Percentiles rank a stretch among this genome's conserved stretches.
Evolutionary conservation across 768 basidiomycete species (phyloP).

Genomic region (Phylloporus arenicola): DNA sequence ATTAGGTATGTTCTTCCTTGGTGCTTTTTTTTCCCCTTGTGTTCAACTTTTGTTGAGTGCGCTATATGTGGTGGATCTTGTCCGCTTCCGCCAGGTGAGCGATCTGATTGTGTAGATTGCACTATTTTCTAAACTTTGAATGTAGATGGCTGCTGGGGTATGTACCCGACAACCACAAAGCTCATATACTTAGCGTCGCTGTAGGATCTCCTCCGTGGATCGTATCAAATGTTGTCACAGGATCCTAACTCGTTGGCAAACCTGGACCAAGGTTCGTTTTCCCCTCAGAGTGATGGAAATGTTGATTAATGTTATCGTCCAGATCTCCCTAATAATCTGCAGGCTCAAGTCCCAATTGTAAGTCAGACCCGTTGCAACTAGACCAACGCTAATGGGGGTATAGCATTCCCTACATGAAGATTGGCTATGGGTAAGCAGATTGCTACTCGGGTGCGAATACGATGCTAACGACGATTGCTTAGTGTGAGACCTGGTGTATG

Average conservation of each 20-base stretch:
- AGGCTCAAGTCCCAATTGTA: conserved; percentile 88
- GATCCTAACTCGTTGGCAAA: conserved; percentile 94
- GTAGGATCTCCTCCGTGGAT: conserved; percentile 82
- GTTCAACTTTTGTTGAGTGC: conserved; percentile 51
- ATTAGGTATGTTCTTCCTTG: conserved; percentile 61
- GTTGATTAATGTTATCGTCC: not conserved
- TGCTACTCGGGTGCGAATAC: not conserved
- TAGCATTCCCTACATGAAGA: conserved; percentile 86
- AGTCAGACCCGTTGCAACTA: conserved; percentile 30
- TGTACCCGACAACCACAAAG: conserved; percentile 11
- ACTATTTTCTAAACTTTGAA: not conserved
- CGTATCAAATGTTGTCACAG: conserved; percentile 90
- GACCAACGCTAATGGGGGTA: not conserved
- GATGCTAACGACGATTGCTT: conserved; percentile 3
- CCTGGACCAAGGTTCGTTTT: conserved; percentile 74
- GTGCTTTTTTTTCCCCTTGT: not conserved
- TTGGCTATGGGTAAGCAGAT: conserved; percentile 84
- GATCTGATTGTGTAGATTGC: not conserved
- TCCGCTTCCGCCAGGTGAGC: conserved; percentile 83
- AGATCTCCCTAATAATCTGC: conserved; percentile 97
- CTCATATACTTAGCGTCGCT: not conserved
- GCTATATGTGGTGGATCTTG: conserved; percentile 92
- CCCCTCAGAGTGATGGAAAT: not conserved
- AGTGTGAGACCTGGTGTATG: conserved; percentile 99
- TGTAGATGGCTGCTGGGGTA: conserved; percentile 55